Base-by-base conservation (phyloP, 2,329 filamentous ascomycete genomes). In the Bipolaris oryzae region DNA sequence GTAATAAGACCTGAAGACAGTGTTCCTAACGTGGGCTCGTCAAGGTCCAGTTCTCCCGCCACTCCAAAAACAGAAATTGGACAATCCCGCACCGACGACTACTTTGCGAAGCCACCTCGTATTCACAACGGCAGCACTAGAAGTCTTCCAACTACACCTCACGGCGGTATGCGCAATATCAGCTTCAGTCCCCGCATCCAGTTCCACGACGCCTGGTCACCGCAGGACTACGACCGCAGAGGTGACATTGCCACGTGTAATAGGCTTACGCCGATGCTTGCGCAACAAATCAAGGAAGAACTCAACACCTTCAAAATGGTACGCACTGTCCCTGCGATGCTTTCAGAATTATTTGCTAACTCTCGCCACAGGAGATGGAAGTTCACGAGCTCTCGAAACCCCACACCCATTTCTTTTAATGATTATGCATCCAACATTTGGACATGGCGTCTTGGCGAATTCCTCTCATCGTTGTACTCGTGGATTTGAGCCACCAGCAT, bases 301-400 rank as follows among this genome's bases (percentile, higher is more conserved):
- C 86, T 99, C 68, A 99, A 99, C 80, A 96, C 89, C 68, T 99
- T 99, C 84, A 99, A 99, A 78, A 99, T 99, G 95, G 92, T 95
- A 81, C 60, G 88, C 34, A 45, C 18, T 11, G 6, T 6, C 23
- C 6, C 18, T 21, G 10, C 9, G 5, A n/a, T 13, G 23, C 16
- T 15, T 2, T 11, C 15, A n/a, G 37, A 16, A n/a, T 4, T 2
- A 46, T 61, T 28, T 28, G 64, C 81, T 85, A 76, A 85, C 68
- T 37, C 42, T 15, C 16, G n/a, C 15, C 13, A 51, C 43, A 98
- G 95, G 95, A 99, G 82, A 99, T 99, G 95, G 95, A 98, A 82
- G 95, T 99, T 71, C 95, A 99, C 77, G 95, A 98, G 80, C 91
- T 89, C 76, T 98, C 95, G 66, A 99, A 98, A 82, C 93, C 97